Evolutionary conservation across 1,139 yeast genomes (phyloP).

Genomic region (Debaryomyces singareniensis): DNA sequence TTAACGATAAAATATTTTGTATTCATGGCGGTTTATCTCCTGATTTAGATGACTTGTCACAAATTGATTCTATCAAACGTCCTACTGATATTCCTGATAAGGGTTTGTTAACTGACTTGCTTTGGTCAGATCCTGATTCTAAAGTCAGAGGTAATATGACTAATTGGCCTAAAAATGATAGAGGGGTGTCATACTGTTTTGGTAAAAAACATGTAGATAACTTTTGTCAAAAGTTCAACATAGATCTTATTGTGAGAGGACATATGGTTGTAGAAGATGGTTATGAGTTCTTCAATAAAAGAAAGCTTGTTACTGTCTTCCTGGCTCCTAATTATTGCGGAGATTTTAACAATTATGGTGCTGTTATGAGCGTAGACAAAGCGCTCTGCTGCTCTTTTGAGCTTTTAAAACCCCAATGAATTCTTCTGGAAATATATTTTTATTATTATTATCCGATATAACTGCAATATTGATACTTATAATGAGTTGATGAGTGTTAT

Average conservation of each 20-base stretch:
- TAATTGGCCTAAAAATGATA: constrained; percentile 78
- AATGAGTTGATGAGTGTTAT: no score
- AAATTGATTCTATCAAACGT: constrained; percentile 63
- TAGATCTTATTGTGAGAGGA: constrained; percentile 78
- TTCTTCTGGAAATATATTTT: no score
- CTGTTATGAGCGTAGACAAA: constrained; percentile 79
- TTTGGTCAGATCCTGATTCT: constrained; percentile 87
- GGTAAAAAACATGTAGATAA: constrained; percentile 68
- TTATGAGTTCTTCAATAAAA: constrained; percentile 74
- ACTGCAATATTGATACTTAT: no score
- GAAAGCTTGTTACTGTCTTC: constrained; percentile 75
- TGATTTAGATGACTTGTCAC: constrained; percentile 55
- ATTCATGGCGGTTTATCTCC: constrained; percentile 91
- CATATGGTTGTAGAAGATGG: constrained; percentile 96
- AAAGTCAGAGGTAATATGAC: constrained; percentile 34
- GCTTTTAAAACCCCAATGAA: constrained; percentile 56
- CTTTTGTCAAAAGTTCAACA: constrained; percentile 63
- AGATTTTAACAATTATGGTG: constrained; percentile 87
- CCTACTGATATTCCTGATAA: constrained; percentile 87
- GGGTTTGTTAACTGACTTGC: constrained; percentile 72
- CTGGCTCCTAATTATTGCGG: constrained; percentile 92
- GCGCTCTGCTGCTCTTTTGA: constrained; percentile 79
- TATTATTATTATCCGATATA: no score
- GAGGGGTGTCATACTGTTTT: constrained; percentile 83
- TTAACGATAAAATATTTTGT: constrained; percentile 79